phyloP scores from a whole-genome alignment of 257 asterid species.

The Echites panduratus region DNA sequence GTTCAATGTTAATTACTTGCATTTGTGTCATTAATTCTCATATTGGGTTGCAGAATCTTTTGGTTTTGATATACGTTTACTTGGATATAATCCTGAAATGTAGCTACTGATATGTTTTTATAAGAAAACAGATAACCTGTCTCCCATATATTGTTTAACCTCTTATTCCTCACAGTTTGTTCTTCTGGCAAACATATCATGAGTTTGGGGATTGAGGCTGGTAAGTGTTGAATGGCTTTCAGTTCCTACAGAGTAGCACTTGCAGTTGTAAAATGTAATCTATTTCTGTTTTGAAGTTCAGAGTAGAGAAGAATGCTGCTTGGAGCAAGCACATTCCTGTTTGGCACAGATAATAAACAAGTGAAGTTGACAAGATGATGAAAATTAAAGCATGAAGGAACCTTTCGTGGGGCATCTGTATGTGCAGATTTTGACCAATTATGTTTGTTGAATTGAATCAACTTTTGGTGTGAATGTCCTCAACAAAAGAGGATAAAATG shows the following conservation, averaged over 20 bases:
- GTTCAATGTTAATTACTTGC: too few relatives aligned
- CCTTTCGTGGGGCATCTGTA: background rate
- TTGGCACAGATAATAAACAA: background rate
- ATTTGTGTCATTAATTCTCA: background rate
- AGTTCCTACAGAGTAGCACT: background rate
- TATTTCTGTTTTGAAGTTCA: background rate
- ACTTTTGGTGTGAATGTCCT: background rate
- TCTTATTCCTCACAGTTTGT: background rate
- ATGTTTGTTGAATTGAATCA: background rate
- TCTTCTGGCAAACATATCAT: background rate
- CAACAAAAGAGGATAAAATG: background rate
- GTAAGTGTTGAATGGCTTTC: background rate
- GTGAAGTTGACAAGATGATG: background rate
- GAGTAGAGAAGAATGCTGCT: background rate
- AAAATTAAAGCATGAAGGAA: background rate
- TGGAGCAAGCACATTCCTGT: background rate
- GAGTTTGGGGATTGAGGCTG: background rate
- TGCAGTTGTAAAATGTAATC: background rate
- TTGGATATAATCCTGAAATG: background rate
- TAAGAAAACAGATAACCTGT: background rate
- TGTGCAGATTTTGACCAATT: background rate
- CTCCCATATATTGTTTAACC: background rate
- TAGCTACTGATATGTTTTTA: background rate
- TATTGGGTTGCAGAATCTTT: background rate
- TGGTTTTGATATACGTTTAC: background rate